These are phyloP conservation scores for Uronychia setigera DNA, from an alignment of 73 alveolate genomes.

Conservation along the genomic window DNA sequence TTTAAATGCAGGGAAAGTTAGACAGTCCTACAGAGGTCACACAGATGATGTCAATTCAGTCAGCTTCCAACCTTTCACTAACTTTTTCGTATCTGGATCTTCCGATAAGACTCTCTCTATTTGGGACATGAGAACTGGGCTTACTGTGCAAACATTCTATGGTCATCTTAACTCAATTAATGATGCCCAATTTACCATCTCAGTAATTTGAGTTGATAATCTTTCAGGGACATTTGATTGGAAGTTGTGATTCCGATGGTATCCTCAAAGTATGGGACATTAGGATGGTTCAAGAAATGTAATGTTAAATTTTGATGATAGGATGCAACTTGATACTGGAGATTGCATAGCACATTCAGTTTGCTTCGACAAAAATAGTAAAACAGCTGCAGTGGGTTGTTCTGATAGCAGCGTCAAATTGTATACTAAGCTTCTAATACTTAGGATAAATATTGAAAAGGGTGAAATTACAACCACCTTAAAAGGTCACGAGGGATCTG, in stretches of 20 bases:
- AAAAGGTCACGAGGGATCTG: conserved; percentile 65
- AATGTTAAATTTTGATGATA: not conserved
- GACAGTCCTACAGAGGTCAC: conserved; percentile 98
- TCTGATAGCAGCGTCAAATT: conserved; percentile 82
- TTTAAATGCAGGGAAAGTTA: conserved; percentile 74
- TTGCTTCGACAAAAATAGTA: conserved; percentile 95
- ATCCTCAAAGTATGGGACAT: conserved; percentile 99
- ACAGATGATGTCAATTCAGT: conserved; percentile 98
- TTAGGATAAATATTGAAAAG: conserved; percentile 30
- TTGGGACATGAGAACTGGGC: conserved; percentile 99
- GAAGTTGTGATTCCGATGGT: conserved; percentile 99
- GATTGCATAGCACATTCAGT: conserved; percentile 95
- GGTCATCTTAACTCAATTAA: conserved; percentile 99
- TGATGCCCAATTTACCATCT: conserved; percentile 90
- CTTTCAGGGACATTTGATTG: conserved; percentile 88
- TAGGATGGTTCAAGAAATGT: conserved; percentile 96
- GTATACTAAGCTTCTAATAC: not conserved
- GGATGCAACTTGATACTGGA: conserved; percentile 92
- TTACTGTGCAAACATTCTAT: conserved; percentile 98
- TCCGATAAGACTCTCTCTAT: conserved; percentile 98
- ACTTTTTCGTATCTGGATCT: conserved; percentile 96
- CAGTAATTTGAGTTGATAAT: not conserved
- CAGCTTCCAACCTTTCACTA: conserved; percentile 96
- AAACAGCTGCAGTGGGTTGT: conserved; percentile 92
- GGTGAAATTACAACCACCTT: conserved; percentile 41